phyloP scores from a whole-genome alignment of 1,284 basidiomycete species.

The Fistulina hepatica region DNA sequence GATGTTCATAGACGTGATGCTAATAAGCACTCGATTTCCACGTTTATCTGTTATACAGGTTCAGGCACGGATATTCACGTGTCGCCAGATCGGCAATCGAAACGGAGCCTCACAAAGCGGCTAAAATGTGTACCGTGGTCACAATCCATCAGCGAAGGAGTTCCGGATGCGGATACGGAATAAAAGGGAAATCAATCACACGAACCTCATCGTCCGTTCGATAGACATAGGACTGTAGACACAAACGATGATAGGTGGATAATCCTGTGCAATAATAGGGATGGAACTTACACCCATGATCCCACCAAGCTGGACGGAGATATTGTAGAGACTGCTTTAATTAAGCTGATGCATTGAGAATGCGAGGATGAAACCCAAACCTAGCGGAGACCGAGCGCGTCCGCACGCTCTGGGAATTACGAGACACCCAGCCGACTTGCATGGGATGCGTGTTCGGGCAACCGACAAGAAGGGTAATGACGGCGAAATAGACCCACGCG shows the following conservation, averaged over 20 bases:
- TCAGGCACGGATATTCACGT: constrained; percentile 1
- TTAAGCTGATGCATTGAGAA: not conserved
- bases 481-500: constrained; percentile 38
- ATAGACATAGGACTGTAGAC: not conserved
- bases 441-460: not conserved
- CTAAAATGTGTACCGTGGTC: constrained; percentile 28
- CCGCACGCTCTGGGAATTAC: constrained; percentile 21
- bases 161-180: constrained; percentile 39
- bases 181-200: constrained; percentile 21
- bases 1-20: constrained; percentile 36
- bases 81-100: not conserved
- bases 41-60: constrained; percentile 29
- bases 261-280: too few relatives aligned
- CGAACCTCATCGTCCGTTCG: not conserved
- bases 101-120: not conserved
- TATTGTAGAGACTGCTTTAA: constrained; percentile 10
- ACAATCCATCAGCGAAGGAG: constrained; percentile 41
- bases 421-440: not conserved
- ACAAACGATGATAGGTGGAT: too few relatives aligned
- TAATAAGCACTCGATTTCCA: constrained; percentile 37
- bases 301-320: constrained; percentile 28
- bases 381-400: constrained; percentile 27
- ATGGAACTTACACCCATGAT: constrained; percentile 1
- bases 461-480: constrained; percentile 10
- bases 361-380: constrained; percentile 11